These are phyloP conservation scores for Porogramme epimiltina DNA, from an alignment of 1,284 basidiomycete genomes.

Conservation along the genomic window DNA sequence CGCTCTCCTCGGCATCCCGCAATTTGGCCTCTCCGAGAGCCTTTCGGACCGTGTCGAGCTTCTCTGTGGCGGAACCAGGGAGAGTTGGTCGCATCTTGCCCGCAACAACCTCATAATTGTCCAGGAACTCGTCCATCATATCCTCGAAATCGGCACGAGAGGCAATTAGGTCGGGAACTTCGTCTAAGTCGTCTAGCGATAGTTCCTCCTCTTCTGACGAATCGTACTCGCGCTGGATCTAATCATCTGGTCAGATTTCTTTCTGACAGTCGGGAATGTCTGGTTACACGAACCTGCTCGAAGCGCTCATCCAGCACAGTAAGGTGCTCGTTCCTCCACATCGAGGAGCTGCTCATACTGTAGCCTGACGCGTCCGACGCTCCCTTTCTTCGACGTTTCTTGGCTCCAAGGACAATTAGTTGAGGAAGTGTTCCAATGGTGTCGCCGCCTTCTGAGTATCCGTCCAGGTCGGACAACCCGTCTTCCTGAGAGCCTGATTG, in stretches of 20 bases:
- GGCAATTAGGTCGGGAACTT: slow-evolving; percentile 75
- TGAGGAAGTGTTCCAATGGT: slow-evolving; percentile 74
- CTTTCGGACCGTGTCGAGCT: slow-evolving; percentile 77
- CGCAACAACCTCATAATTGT: slow-evolving; percentile 91
- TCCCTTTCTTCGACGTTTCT: slow-evolving; percentile 77
- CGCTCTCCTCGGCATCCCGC: slow-evolving; percentile 34
- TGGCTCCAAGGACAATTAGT: slow-evolving; percentile 73
- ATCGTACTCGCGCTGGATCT: slow-evolving; percentile 81
- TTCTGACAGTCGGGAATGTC: too few relatives aligned
- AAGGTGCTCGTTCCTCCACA: slow-evolving; percentile 91
- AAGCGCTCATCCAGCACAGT: slow-evolving; percentile 92
- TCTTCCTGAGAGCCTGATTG: slow-evolving; percentile 33
- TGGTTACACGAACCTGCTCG: slow-evolving; percentile 84
- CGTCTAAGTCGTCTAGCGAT: slow-evolving; percentile 55
- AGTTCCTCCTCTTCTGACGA: slow-evolving; percentile 60
- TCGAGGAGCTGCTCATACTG: slow-evolving; percentile 96
- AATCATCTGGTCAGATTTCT: too few relatives aligned
- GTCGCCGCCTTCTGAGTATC: slow-evolving; percentile 76
- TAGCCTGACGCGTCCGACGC: slow-evolving; percentile 87
- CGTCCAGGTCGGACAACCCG: slow-evolving; percentile 50
- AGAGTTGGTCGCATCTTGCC: slow-evolving; percentile 83
- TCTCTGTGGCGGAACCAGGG: slow-evolving; percentile 70
- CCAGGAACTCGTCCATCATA: slow-evolving; percentile 94
- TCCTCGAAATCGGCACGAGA: slow-evolving; percentile 86
- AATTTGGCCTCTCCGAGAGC: slow-evolving; percentile 76